phyloP scores from a whole-genome alignment of 169 alveolate species.

The Amoebophrya sp. region DNA sequence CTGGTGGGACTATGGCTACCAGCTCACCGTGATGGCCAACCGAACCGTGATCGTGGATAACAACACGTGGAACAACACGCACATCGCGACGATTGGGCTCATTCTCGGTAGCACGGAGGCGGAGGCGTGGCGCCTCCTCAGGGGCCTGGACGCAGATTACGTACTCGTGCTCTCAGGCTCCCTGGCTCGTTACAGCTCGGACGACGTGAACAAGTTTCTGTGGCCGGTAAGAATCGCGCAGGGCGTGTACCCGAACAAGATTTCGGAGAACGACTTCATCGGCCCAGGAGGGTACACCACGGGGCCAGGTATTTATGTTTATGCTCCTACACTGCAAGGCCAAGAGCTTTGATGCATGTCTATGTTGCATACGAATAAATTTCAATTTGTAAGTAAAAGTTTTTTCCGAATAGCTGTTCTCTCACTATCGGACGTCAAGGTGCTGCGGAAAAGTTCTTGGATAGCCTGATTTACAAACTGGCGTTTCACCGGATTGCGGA shows the following conservation, averaged over 20 bases:
- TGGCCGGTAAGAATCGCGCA: conserved; percentile 95
- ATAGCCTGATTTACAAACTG: conserved; percentile 81
- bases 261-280: background rate
- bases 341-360: too few relatives aligned
- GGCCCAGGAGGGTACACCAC: background rate
- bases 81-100: conserved; percentile 92
- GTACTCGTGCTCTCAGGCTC: conserved; percentile 93
- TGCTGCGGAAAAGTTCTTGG: too few relatives aligned
- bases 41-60: conserved; percentile 94
- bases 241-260: conserved; percentile 55
- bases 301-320: too few relatives aligned
- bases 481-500: conserved; percentile 81
- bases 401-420: too few relatives aligned
- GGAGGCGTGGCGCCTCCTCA: conserved; percentile 76
- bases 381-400: too few relatives aligned
- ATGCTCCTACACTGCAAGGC: too few relatives aligned
- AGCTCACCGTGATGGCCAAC: conserved; percentile 86
- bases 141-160: conserved; percentile 84
- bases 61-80: conserved; percentile 94
- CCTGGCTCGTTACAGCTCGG: conserved; percentile 80
- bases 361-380: too few relatives aligned
- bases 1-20: conserved; percentile 99
- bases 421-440: too few relatives aligned
- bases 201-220: conserved; percentile 91
- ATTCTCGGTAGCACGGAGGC: conserved; percentile 74